Base-by-base conservation (phyloP, 768 basidiomycete genomes). In the Kwoniella newhampshirensis region DNA sequence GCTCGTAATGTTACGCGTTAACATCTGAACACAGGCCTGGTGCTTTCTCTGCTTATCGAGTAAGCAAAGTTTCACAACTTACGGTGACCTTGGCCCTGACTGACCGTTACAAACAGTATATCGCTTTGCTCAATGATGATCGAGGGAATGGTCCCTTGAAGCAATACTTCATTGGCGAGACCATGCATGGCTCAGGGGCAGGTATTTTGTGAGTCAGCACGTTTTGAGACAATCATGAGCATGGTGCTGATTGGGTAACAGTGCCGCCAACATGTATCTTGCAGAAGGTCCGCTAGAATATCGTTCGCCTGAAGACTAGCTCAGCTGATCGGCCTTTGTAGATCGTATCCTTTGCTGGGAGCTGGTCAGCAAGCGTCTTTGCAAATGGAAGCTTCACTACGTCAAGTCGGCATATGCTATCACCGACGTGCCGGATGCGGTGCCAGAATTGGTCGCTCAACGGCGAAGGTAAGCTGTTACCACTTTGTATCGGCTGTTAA, bases 81-180 rank as follows among this genome's bases (percentile, higher is more conserved):
- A n/a, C n/a, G 11, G 28, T 7, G 23, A 32, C 12, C 4, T 9
- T 43, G 27, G n/a, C n/a, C n/a, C n/a, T n/a, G n/a, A n/a, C n/a
- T n/a, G n/a, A n/a, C n/a, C n/a, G 13, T 11, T 23, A 20, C 8
- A 27, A 4, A 28, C 43, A 71, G 57, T 78, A 93, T 72, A 89
- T 92, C 57, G 92, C 91, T 9, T 74, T 97, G 51, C 88, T 91
- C 78, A 96, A 97, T 68, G 90, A 94, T 57, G 70, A 77, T 0
- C 80, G 72, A 21, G 93, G 92, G 0, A 84, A 91, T 66, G 94
- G 93, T 0, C 94, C 91, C 0, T 70, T 97, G 64, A 87, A 91
- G 69, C 91, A 94, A 77, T 98, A 99, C 79, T 99, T 99, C 81
- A 78, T 96, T 21, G 96, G 96, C 4, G 96, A 99, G 81, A 91